Evolutionary conservation across 371 early-diverging fungal genomes (phyloP).

Genomic region (Haplosporangium sp.): DNA sequence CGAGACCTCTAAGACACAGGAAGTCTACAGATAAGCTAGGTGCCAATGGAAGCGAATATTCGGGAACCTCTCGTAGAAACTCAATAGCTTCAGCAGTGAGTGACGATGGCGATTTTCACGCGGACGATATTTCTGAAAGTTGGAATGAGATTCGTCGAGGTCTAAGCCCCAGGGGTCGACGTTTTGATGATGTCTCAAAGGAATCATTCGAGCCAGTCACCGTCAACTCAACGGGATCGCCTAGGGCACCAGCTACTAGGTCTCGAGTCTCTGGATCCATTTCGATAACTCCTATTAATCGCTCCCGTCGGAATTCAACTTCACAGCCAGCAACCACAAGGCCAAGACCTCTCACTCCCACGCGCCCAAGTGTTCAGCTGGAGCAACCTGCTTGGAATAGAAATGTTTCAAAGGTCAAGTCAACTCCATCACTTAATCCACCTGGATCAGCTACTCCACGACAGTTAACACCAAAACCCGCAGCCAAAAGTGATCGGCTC

Average conservation of each 20-base stretch:
- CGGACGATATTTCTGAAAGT: slow-evolving; percentile 10
- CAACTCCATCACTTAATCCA: slow-evolving; percentile 8
- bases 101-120: slow-evolving; percentile 30
- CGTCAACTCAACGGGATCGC: not conserved
- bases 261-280: slow-evolving; percentile 20
- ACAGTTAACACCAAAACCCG: not conserved
- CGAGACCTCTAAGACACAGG: slow-evolving; percentile 9
- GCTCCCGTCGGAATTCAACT: slow-evolving; percentile 34
- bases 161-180: not conserved
- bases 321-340: slow-evolving; percentile 19
- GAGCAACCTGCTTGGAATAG: slow-evolving; percentile 33
- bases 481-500: slow-evolving; percentile 14
- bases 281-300: slow-evolving; percentile 19
- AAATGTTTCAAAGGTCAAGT: slow-evolving; percentile 1
- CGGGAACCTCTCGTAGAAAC: slow-evolving; percentile 30
- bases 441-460: slow-evolving; percentile 9
- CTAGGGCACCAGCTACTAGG: slow-evolving; percentile 6
- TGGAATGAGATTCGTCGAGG: slow-evolving; percentile 4
- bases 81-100: slow-evolving; percentile 38
- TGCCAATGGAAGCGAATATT: slow-evolving; percentile 16
- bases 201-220: slow-evolving; percentile 26
- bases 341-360: not conserved
- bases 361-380: slow-evolving; percentile 7
- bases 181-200: slow-evolving; percentile 10
- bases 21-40: slow-evolving; percentile 26